A percentile compares a stretch with the other conserved stretches of the same genome.
Evolutionary conservation across 192 early-diverging fungal species (phyloP).

Genomic region (Coemansia sp.): DNA sequence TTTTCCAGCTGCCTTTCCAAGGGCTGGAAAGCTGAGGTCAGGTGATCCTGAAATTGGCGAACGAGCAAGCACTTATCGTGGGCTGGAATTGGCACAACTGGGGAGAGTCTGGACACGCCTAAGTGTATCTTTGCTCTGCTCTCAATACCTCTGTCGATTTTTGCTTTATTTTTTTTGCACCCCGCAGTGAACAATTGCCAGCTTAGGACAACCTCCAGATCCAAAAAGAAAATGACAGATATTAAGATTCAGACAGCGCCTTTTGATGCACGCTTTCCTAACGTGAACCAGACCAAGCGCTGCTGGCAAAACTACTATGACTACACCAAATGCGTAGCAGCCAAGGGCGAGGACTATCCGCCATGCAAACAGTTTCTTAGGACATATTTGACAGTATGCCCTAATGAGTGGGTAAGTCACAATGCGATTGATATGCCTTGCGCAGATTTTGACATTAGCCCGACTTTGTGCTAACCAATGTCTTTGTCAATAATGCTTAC

Average conservation of each 20-base stretch:
- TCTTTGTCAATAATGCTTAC: neutral
- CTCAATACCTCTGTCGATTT: neutral
- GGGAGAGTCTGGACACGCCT: neutral
- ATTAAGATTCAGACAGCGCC: slow-evolving; percentile 39
- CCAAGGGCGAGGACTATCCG: slow-evolving; percentile 93
- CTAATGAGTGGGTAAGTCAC: slow-evolving; percentile 83
- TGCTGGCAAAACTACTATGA: slow-evolving; percentile 99
- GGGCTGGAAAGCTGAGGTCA: neutral
- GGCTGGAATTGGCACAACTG: neutral
- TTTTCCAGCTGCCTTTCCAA: too few species aligned
- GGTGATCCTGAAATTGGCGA: neutral
- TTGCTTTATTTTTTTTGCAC: neutral
- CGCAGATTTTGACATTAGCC: neutral
- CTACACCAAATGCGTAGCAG: slow-evolving; percentile 85
- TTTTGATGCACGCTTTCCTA: slow-evolving; percentile 82
- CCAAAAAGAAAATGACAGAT: slow-evolving; percentile 25
- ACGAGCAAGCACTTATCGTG: neutral
- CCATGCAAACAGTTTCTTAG: slow-evolving; percentile 90
- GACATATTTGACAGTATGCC: slow-evolving; percentile 87
- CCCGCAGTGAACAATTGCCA: neutral
- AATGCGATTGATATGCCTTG: neutral
- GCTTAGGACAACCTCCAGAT: neutral
- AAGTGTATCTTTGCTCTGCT: neutral
- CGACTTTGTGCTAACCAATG: neutral
- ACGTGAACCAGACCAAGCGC: slow-evolving; percentile 98